Conservation (phyloP, 139 green algal species). For the Chlorella sp. region DNA sequence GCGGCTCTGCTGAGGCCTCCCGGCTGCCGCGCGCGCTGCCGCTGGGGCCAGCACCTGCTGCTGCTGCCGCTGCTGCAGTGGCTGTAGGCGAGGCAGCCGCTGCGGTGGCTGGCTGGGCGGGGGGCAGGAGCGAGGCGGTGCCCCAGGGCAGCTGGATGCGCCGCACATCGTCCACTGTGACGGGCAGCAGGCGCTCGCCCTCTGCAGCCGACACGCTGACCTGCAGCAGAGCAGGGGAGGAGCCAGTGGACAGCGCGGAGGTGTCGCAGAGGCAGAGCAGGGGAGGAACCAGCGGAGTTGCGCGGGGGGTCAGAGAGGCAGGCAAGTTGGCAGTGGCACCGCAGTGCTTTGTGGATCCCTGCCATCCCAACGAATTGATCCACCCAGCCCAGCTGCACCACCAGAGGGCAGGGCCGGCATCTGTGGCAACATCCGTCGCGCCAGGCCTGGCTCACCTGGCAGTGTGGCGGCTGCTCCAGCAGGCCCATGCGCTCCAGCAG, state of each 20-base stretch:
- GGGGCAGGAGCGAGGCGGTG: background rate
- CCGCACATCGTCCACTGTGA: constrained; percentile 61
- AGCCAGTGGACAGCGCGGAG: no score
- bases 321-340: no score
- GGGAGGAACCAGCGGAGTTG: no score
- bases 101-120: background rate
- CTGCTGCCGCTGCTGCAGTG: background rate
- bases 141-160: constrained; percentile 43
- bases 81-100: background rate
- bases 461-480: constrained; percentile 63
- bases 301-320: no score
- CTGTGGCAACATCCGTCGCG: no score
- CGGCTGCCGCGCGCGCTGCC: background rate
- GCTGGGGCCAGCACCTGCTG: background rate
- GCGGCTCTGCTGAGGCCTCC: background rate
- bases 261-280: no score
- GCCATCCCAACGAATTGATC: no score
- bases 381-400: no score
- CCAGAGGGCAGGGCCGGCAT: no score
- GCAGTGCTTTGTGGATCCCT: no score
- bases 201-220: constrained; percentile 61
- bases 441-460: constrained; percentile 30
- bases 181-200: constrained; percentile 43
- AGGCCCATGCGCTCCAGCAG: constrained; percentile 77
- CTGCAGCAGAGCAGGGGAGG: no score